Evolutionary conservation across 176 grass and related monocot species (phyloP).

Genomic region (Hsuehochloa calcarea): DNA sequence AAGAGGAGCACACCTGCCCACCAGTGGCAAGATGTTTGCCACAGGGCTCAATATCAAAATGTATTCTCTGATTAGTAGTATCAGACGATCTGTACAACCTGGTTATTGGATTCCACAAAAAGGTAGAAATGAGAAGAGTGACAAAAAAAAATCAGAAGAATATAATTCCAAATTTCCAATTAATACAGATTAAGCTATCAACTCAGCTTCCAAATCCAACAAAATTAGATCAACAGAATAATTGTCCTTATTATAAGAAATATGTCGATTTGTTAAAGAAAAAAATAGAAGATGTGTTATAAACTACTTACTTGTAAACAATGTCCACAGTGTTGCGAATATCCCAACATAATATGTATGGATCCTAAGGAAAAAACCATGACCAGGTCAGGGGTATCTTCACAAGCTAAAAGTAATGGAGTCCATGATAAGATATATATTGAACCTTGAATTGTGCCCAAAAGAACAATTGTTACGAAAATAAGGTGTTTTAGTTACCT

Average conservation of each 20-base stretch:
- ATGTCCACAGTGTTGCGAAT: conserved; percentile 80
- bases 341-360: conserved; percentile 98
- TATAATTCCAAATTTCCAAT: background rate
- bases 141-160: conserved; percentile 3
- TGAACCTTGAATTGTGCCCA: conserved; percentile 14
- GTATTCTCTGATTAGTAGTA: conserved; percentile 88
- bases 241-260: background rate
- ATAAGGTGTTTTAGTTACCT: conserved; percentile 53
- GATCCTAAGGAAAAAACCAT: conserved; percentile 62
- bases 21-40: conserved; percentile 86
- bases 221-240: background rate
- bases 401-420: background rate
- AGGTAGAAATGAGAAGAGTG: background rate
- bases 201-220: background rate
- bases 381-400: background rate
- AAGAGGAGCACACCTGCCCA: conserved; percentile 61
- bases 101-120: conserved; percentile 20
- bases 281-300: background rate
- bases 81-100: conserved; percentile 90
- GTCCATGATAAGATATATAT: background rate
- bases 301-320: conserved; percentile 87
- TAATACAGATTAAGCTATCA: background rate
- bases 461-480: conserved; percentile 2
- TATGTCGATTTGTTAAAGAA: background rate
- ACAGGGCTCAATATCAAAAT: conserved; percentile 95